phyloP scores from a whole-genome alignment of 2,329 filamentous ascomycete genomes.

The Daldinia sp. region DNA sequence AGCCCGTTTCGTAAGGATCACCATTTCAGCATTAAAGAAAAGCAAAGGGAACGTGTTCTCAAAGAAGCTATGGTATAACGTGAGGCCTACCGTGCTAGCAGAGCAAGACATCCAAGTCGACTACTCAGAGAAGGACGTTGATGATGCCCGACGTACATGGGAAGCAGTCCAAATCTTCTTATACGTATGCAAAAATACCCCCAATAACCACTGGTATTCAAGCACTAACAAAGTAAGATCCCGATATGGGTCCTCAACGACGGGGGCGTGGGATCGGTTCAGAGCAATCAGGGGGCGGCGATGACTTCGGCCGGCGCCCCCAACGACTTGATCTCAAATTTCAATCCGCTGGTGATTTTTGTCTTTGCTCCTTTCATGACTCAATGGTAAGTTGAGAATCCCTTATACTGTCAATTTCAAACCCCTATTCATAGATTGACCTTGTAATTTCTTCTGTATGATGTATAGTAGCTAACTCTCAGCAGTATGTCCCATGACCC shows the following conservation, averaged over 20 bases:
- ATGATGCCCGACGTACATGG: conserved; percentile 65
- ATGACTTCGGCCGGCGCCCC: conserved; percentile 60
- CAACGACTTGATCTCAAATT: conserved; percentile 68
- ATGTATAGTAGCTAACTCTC: no score
- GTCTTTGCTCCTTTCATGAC: conserved; percentile 63
- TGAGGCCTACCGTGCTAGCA: conserved; percentile 62
- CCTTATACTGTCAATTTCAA: no score
- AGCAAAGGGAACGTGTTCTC: conserved; percentile 61
- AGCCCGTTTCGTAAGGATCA: conserved; percentile 64
- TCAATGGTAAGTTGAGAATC: no score
- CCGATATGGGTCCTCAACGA: conserved; percentile 53
- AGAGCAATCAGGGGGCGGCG: conserved; percentile 51
- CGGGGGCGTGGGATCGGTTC: conserved; percentile 50
- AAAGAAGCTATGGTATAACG: conserved; percentile 65
- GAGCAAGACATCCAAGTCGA: conserved; percentile 59
- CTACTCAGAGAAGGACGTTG: conserved; percentile 72
- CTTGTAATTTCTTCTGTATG: no score
- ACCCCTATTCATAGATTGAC: no score
- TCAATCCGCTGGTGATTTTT: conserved; percentile 68
- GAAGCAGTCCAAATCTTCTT: conserved; percentile 53
- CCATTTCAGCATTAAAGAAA: conserved; percentile 60
- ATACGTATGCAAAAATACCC: conserved; percentile 39
- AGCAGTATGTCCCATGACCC: no score
- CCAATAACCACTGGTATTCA: not conserved
- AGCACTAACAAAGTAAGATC: conserved; percentile 35